phyloP scores from a whole-genome alignment of 768 basidiomycete genomes.

The Chalciporus piperatus region DNA sequence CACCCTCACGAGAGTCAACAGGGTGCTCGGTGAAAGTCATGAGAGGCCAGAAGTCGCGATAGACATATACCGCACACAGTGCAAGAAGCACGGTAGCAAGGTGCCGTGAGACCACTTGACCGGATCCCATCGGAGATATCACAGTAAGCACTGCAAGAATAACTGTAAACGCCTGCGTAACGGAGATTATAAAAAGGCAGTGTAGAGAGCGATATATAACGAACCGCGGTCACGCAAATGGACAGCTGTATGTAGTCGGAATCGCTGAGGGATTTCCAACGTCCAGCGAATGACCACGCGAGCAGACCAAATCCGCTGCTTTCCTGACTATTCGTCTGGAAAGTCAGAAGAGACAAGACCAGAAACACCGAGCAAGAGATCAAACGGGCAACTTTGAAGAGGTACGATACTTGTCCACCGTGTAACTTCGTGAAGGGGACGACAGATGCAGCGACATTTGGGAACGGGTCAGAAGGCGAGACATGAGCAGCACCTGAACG shows the following conservation, averaged over 20 bases:
- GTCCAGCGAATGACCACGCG: neutral
- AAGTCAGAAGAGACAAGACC: conserved; percentile 44
- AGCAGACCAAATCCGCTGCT: conserved; percentile 11
- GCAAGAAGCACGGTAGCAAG: conserved; percentile 45
- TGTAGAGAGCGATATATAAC: conserved; percentile 3
- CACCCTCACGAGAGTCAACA: conserved; percentile 44
- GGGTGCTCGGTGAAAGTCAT: conserved; percentile 48
- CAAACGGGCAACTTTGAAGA: conserved; percentile 45
- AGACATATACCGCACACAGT: conserved; percentile 46
- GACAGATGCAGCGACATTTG: conserved; percentile 22
- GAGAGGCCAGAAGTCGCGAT: conserved; percentile 58
- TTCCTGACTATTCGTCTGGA: conserved; percentile 33
- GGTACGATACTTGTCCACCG: conserved; percentile 48
- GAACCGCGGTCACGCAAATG: conserved; percentile 33
- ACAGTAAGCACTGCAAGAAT: conserved; percentile 43
- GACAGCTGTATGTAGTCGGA: conserved; percentile 32
- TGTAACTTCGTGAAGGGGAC: conserved; percentile 39
- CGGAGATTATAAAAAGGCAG: neutral
- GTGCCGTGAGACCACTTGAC: conserved; percentile 41
- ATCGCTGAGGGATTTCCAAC: conserved; percentile 10
- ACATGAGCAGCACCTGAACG: conserved; percentile 3
- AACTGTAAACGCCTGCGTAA: conserved; percentile 42
- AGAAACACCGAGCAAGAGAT: conserved; percentile 47
- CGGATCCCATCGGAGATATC: conserved; percentile 36
- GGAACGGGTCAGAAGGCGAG: conserved; percentile 1